Base-by-base conservation (phyloP, 2,329 filamentous ascomycete genomes). In the Verticillium tricorpus region DNA sequence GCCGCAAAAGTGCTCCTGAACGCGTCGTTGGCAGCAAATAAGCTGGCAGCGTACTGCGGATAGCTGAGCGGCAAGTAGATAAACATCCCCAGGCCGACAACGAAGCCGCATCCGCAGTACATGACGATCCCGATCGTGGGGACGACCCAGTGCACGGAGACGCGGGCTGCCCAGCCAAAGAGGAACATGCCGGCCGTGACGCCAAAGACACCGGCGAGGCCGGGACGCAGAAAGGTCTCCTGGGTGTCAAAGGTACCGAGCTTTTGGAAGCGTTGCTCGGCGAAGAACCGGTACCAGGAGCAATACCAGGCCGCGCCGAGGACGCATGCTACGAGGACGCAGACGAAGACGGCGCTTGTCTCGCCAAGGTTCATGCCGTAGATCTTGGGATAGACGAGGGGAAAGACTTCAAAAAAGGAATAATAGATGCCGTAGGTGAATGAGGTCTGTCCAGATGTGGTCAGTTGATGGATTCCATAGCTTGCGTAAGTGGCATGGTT, bases 101-200 rank as follows among this genome's bases (percentile, higher is more conserved):
- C n/a, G 56, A 73, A 81, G 69, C 76, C 82, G 76, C 83, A 84
- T 65, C 79, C 77, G 40, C 82, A 83, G 70, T 87, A 86, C 61
- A 85, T 74, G 5, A 70, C 74, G 61, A 80, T 83, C 25, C 80
- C 84, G 69, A 86, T 82, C 61, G 85, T 82, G 12, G 83, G 82
- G 32, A 80, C 78, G 62, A 85, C 82, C 80, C 80, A 88, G 74
- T 86, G 82, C 61, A 90, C 82, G 62, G 72, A 78, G 22, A 81
- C 70, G 71, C 84, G 88, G 9, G 86, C 86, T 9, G 88, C 89
- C 87, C 88, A 91, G 5, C 82, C 87, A 72, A 91, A 91, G 67
- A 88, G 85, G 70, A 92, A 90, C 0, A 92, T 72, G 11, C 87
- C 86, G 63, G 88, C 77, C 7, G 88, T 87, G 22, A 91, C 87